Evolutionary conservation across 768 basidiomycete species (phyloP), one percentile per base, ranked within the genome.

Genomic region (Kwoniella mangroviensis): DNA sequence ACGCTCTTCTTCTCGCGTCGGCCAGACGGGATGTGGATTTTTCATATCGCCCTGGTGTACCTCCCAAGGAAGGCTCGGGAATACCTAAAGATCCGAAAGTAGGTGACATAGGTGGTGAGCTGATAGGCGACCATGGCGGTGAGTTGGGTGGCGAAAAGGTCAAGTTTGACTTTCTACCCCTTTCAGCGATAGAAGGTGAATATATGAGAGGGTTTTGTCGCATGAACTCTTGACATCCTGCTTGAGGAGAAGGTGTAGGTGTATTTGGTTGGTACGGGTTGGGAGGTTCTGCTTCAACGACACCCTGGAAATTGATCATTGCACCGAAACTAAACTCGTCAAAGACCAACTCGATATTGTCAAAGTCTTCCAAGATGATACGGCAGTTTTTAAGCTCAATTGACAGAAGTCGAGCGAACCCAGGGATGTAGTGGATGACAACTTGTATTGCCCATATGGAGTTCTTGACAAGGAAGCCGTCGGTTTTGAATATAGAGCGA

Each of bases 381-480:
- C 68, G 53, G 43, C 49, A 64, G 52, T 73, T 61, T 28, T 52
- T 43, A 19, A 77, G 34, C 34, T 72, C 68, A 4, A 77, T 5
- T 6, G 72, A 70, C 34, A 77, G 6, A 21, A 77, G 13, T 19
- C 70, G 65, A 24, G 70, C 69, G 40, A 77, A 19, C 26, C 68
- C 69, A 2, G 75, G 65, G 21, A 67, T 63, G 40, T 81, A 77
- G n/a, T 79, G 74, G 26, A 79, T 73, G 34, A 70, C 43, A 7
- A 81, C 51, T 45, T 73, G 76, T 53, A 74, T 68, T 12, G 58
- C 9, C 28, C 51, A 70, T 3, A 72, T 64, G 22, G 53, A 22
- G 3, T 59, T 21, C 15, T 61, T 22, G 22, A 53, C 43, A 12
- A 22, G n/a, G 15, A n/a, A 51, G 21, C 57, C 57, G 21, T 58